Percentiles rank a stretch among this genome's conserved stretches.
phyloP scores from a whole-genome alignment of 176 grass and related monocot species.

The Aegilops tauschii region DNA sequence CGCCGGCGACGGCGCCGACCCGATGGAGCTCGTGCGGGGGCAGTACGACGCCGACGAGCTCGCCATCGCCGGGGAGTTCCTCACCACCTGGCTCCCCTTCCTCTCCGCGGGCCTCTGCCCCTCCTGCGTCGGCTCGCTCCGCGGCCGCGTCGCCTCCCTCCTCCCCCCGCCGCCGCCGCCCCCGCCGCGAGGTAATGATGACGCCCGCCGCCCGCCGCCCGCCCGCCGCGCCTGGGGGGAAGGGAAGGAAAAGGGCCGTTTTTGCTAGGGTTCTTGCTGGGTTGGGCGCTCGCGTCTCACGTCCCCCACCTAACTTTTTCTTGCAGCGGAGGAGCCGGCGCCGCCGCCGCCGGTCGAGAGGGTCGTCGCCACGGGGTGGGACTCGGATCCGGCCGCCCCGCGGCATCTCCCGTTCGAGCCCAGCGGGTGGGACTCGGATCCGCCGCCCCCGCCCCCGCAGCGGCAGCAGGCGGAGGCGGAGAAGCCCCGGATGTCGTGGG shows the following conservation, averaged over 20 bases:
- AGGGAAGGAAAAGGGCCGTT: not conserved
- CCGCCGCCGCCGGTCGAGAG: slow-evolving; percentile 17
- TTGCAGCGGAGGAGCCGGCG: slow-evolving; percentile 24
- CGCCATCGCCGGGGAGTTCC: slow-evolving; percentile 85
- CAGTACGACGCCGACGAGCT: slow-evolving; percentile 60
- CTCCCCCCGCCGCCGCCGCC: slow-evolving; percentile 16
- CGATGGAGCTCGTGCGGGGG: slow-evolving; percentile 56
- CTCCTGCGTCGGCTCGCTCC: slow-evolving; percentile 51
- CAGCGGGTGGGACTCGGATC: slow-evolving; percentile 57
- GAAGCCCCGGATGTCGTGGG: slow-evolving; percentile 69
- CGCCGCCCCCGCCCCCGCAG: not conserved
- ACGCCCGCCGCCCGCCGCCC: too few species aligned
- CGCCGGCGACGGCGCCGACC: slow-evolving; percentile 31
- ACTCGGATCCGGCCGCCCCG: slow-evolving; percentile 32
- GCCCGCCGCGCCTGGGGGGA: too few species aligned
- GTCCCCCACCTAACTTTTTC: not conserved
- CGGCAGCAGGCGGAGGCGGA: not conserved
- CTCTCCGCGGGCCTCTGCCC: slow-evolving; percentile 71
- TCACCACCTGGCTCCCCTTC: slow-evolving; percentile 89
- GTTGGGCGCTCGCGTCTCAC: not conserved
- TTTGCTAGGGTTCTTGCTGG: slow-evolving; percentile 18
- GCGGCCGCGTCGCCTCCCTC: slow-evolving; percentile 63
- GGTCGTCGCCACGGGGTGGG: slow-evolving; percentile 46
- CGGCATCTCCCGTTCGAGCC: slow-evolving; percentile 37
- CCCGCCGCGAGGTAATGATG: not conserved